Conservation (phyloP, 1,284 basidiomycete genomes). For the Ganoderma leucocontextum region DNA sequence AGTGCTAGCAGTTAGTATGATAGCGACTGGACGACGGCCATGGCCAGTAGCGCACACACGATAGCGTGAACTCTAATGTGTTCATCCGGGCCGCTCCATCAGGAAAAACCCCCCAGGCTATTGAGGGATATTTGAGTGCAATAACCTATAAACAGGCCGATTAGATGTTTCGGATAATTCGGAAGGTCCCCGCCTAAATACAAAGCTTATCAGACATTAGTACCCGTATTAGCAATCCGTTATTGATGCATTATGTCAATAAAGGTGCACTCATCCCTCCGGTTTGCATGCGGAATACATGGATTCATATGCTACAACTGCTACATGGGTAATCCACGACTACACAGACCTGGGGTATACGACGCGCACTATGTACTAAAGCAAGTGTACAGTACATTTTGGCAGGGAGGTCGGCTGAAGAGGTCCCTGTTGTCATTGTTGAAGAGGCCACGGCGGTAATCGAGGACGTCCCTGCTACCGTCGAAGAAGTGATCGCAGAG, state of each 20-base stretch:
- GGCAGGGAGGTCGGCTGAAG: slow-evolving; percentile 17
- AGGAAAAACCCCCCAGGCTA: not conserved
- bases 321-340: not conserved
- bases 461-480: slow-evolving; percentile 8
- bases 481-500: not conserved
- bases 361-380: not conserved
- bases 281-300: not conserved
- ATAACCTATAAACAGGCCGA: not conserved
- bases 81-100: no score
- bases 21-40: no score
- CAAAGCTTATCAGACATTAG: not conserved
- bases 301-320: not conserved
- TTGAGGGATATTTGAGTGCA: not conserved
- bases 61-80: no score
- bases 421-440: slow-evolving; percentile 9
- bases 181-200: not conserved
- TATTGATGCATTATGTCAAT: not conserved
- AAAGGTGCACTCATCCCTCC: not conserved
- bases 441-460: not conserved
- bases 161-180: not conserved
- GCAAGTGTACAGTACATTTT: not conserved
- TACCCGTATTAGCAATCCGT: no score
- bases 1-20: no score
- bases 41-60: no score
- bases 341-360: not conserved